Conservation (phyloP, 2,329 filamentous ascomycete genomes). For the Diaporthe sp. region DNA sequence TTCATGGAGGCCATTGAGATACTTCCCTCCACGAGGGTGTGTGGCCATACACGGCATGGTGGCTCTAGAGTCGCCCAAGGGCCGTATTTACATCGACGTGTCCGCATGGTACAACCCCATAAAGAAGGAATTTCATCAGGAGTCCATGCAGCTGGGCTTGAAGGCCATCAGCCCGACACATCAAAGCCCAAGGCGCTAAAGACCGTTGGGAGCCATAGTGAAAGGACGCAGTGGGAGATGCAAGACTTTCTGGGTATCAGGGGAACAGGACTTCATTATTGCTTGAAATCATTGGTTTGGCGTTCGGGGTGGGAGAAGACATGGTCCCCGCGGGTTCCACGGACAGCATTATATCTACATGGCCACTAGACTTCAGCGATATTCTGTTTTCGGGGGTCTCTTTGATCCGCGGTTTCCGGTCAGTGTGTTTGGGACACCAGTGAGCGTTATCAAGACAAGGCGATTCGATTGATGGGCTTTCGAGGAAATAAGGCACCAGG, state of each 20-base stretch:
- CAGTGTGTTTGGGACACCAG: slow-evolving; percentile 38
- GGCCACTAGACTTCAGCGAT: slow-evolving; percentile 28
- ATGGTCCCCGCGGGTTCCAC: neutral
- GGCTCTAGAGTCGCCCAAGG: slow-evolving; percentile 62
- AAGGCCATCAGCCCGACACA: slow-evolving; percentile 46
- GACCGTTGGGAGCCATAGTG: neutral
- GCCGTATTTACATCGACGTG: slow-evolving; percentile 65
- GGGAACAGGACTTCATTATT: neutral
- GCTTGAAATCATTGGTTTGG: slow-evolving; percentile 24
- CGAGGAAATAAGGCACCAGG: slow-evolving; percentile 11
- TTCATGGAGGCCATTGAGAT: slow-evolving; percentile 58
- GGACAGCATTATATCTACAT: slow-evolving; percentile 18
- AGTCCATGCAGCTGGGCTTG: slow-evolving; percentile 55
- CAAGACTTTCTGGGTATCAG: neutral
- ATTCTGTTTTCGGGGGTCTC: neutral
- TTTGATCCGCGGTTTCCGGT: neutral
- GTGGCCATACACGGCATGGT: slow-evolving; percentile 68
- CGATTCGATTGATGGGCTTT: no score
- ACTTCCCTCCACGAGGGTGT: slow-evolving; percentile 64
- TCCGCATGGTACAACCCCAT: slow-evolving; percentile 70
- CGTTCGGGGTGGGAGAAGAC: slow-evolving; percentile 21
- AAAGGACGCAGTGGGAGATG: neutral
- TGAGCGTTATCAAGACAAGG: slow-evolving; percentile 11
- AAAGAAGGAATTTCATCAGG: slow-evolving; percentile 59
- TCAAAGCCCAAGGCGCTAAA: slow-evolving; percentile 37